A percentile compares a stretch with the other conserved stretches of the same genome.
phyloP scores from a whole-genome alignment of 768 basidiomycete genomes.

The Podaxis sp. region DNA sequence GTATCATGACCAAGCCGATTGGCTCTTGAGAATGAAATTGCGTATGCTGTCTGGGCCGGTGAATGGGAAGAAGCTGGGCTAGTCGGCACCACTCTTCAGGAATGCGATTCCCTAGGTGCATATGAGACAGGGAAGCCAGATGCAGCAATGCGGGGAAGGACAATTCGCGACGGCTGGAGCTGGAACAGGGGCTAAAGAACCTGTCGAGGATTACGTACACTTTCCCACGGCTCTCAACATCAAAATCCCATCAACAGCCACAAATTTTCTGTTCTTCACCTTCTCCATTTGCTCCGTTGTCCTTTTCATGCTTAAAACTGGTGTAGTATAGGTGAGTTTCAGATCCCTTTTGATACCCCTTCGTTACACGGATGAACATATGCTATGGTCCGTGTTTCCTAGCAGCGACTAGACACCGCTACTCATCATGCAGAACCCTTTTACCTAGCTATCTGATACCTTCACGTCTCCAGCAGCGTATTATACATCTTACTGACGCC shows the following conservation, averaged over 20 bases:
- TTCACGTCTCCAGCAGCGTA: neutral
- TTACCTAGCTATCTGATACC: slow-evolving; percentile 72
- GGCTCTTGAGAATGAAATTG: neutral
- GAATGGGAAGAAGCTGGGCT: neutral
- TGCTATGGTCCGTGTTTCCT: slow-evolving; percentile 98
- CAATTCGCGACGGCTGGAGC: neutral
- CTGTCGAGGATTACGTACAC: neutral
- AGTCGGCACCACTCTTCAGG: neutral
- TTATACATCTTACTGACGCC: slow-evolving; percentile 1
- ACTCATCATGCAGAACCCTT: slow-evolving; percentile 66
- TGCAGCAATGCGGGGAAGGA: neutral
- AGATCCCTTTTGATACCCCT: slow-evolving; percentile 10
- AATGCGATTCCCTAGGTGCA: neutral
- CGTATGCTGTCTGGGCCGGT: no score
- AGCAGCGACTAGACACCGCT: slow-evolving; percentile 94
- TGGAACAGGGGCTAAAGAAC: no score
- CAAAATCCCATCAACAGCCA: neutral
- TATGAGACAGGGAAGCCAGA: neutral
- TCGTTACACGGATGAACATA: slow-evolving; percentile 49
- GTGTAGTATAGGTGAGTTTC: slow-evolving; percentile 3
- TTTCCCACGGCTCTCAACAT: neutral
- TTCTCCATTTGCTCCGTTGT: neutral
- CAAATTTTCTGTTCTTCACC: slow-evolving; percentile 5
- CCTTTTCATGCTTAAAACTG: neutral
- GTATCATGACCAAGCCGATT: neutral